Evolutionary conservation across 331 rosid genomes (phyloP).

Genomic region (Acacia pycnantha): DNA sequence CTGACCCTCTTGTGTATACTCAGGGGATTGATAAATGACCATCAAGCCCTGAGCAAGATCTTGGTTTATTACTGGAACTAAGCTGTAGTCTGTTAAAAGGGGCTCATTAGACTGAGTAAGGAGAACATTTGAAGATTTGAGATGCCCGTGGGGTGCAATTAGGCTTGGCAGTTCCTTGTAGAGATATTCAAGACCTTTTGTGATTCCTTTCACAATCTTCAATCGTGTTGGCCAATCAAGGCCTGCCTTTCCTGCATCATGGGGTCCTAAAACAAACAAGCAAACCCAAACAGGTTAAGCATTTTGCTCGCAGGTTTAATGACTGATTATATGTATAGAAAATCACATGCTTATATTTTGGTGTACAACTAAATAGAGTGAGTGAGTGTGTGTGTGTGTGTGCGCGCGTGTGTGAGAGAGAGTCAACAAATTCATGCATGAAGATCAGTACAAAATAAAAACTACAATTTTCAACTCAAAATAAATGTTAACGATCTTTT

Average conservation of each 20-base stretch:
- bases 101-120: constrained; percentile 62
- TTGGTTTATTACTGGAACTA: constrained; percentile 75
- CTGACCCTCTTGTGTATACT: constrained; percentile 61
- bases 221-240: constrained; percentile 78
- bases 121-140: constrained; percentile 84
- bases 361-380: neutral
- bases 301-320: neutral
- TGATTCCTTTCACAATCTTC: constrained; percentile 78
- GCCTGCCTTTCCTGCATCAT: constrained; percentile 55
- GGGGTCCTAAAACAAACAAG: constrained; percentile 44
- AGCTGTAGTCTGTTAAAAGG: constrained; percentile 70
- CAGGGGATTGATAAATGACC: constrained; percentile 85
- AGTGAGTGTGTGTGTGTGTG: neutral
- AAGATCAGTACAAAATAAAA: neutral
- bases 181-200: constrained; percentile 66
- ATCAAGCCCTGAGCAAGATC: constrained; percentile 67
- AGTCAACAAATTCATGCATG: neutral
- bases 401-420: neutral
- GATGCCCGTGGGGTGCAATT: constrained; percentile 80
- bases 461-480: neutral
- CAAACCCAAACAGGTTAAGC: neutral
- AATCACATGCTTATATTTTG: neutral
- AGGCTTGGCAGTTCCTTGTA: constrained; percentile 71
- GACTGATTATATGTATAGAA: neutral
- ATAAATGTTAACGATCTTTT: neutral